Evolutionary conservation across 2,329 filamentous ascomycete genomes (phyloP).

Genomic region (Sclerotiophoma versabilis): DNA sequence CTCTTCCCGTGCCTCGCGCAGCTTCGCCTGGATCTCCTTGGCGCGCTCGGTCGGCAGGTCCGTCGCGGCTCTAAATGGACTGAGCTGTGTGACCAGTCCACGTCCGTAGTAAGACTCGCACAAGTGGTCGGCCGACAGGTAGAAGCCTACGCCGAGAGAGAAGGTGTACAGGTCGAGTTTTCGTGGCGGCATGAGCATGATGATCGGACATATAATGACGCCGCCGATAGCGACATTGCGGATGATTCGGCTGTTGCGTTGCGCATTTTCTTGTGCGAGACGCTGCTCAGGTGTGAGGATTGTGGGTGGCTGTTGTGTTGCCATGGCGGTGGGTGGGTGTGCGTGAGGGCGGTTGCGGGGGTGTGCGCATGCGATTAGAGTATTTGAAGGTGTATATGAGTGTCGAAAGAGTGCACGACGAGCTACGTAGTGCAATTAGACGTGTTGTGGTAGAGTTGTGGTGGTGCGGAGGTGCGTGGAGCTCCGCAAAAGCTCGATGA

Average conservation of each 20-base stretch:
- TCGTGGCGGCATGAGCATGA: constrained; percentile 65
- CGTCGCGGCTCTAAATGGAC: constrained; percentile 17
- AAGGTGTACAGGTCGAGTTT: constrained; percentile 69
- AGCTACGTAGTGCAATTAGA: neutral
- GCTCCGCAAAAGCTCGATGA: constrained; percentile 38
- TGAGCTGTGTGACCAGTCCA: constrained; percentile 46
- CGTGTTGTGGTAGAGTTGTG: constrained; percentile 5
- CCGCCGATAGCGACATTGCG: constrained; percentile 59
- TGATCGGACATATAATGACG: constrained; percentile 61
- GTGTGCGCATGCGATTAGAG: constrained; percentile 9
- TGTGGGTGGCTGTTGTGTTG: constrained; percentile 31
- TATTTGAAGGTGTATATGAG: neutral
- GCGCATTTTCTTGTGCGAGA: constrained; percentile 42
- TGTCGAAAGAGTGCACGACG: neutral
- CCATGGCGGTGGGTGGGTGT: constrained; percentile 23
- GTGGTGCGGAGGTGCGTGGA: constrained; percentile 12
- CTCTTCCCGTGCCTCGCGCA: constrained; percentile 51
- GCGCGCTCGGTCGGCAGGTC: constrained; percentile 50
- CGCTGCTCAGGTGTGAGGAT: constrained; percentile 45
- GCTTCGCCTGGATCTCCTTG: constrained; percentile 37
- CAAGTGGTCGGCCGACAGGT: constrained; percentile 60
- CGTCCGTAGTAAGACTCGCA: constrained; percentile 51
- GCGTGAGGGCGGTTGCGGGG: neutral
- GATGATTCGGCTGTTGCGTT: constrained; percentile 37
- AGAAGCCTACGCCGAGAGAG: constrained; percentile 57